Evolutionary conservation across 768 basidiomycete species (phyloP).

Genomic region (Boletus vinaceobasis): DNA sequence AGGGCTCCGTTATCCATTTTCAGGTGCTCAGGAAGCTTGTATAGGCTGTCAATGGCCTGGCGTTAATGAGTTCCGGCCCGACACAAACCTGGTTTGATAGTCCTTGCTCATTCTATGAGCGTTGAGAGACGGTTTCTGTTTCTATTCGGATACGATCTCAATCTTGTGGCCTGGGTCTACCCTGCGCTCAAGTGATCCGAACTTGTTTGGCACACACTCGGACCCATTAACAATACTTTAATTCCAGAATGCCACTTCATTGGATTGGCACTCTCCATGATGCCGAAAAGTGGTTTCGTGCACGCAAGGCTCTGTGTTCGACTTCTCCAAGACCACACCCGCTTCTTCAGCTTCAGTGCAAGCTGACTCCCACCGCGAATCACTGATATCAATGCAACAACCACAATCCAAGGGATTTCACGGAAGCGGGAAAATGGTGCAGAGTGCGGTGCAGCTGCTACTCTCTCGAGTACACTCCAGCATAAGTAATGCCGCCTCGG

Average conservation of each 20-base stretch:
- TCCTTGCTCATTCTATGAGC: background rate
- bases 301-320: background rate
- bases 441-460: slow-evolving; percentile 11
- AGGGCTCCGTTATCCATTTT: background rate
- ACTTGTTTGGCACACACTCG: background rate
- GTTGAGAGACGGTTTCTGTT: background rate
- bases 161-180: background rate
- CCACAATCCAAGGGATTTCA: background rate
- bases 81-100: background rate
- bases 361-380: background rate
- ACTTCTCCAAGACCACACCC: background rate
- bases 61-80: background rate
- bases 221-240: background rate
- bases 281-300: background rate
- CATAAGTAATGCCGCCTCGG: background rate
- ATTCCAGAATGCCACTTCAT: slow-evolving; percentile 1
- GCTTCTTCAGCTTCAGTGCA: background rate
- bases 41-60: background rate
- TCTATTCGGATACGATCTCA: background rate
- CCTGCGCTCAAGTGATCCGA: background rate
- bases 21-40: background rate
- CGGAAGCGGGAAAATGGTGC: background rate
- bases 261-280: background rate
- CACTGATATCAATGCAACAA: slow-evolving; percentile 3
- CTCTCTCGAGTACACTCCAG: slow-evolving; percentile 11